Evolutionary conservation across 495 filamentous ascomycete species (phyloP), one percentile per base, ranked within the genome.

Genomic region (Paragyromitra xinjiangensis): DNA sequence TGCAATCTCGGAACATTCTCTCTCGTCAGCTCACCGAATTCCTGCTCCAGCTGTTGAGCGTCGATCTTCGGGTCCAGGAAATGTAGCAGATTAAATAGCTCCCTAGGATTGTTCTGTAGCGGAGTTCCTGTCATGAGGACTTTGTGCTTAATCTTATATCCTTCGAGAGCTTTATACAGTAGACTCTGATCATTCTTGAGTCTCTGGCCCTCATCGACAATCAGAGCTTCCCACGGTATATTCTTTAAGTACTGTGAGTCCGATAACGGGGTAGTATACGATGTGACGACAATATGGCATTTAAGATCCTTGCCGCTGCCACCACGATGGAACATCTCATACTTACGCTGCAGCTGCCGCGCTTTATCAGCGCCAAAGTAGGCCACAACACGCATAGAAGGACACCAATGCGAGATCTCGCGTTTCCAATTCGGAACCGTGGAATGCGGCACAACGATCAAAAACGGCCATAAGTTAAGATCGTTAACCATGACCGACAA

Each of bases 361-460:
- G 94, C 87, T 42, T 85, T 85, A 26, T 86, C 85, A 22, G 90
- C 89, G 45, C 96, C 96, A 81, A 93, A 97, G 84, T 95, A 99
- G 0, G 95, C 90, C 14, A 98, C 94, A 4, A 96, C 94, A 24
- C 94, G 89, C 24, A 98, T 86, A 2, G 86, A 88, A 3, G 96
- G 96, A 2, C 91, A 90, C 96, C 96, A 99, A 80, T 89, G 90
- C 85, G 97, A 95, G 82, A 99, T 93, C 83, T 99, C 96, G 37
- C 96, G 91, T 44, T 95, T 91, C 95, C 96, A 99, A 81, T 99
- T 99, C 3, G 94, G 89, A 80, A 94, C 95, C 0, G 96, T 98
- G 0, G 95, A 91, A 74, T 98, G 98, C 0, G 96, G 96, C 1
- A 94, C 94, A 14, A 98, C 93, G 6, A 98, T 86, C 9, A 99